Base-by-base conservation (phyloP, 2,329 filamentous ascomycete species). In the Aspergillus jensenii region DNA sequence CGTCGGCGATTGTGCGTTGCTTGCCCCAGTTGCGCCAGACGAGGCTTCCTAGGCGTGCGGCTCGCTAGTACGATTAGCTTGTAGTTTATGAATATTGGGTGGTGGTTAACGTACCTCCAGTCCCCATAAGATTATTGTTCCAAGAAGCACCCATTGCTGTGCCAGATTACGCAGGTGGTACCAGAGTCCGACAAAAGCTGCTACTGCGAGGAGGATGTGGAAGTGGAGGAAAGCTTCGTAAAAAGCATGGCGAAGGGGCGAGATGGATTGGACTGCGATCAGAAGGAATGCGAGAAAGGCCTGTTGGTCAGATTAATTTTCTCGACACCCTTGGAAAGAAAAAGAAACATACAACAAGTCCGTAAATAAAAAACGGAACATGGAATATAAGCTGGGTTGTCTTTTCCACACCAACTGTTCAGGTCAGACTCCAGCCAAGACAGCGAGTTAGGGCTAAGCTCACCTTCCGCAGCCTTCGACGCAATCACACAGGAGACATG, bases 401-500 rank as follows among this genome's bases (percentile, higher is more conserved):
- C 31, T 66, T 60, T 5, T 62, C 56, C 89, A 91, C 96, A 37
- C 85, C 45, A 6, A 19, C 54, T 58, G 50, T 59, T 50, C 52
- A 55, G 6, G n/a, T 9, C 46, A 58, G 41, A 19, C 8, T 31
- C 27, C 27, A 21, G 14, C 27, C 3, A 6, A 31, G 14, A 4
- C 33, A 25, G 8, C 9, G 35, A 17, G 17, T 41, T 25, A 48
- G 44, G 44, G 19, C n/a, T 4, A 4, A 15, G 65, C 67, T 35
- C 48, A 73, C 70, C 49, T 37, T 61, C 39, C n/a, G 58, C 58
- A 19, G 60, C 62, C 39, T 65, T 56, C 4, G 59, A 62, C 0
- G 61, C 69, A 11, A 73, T 31, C 41, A 72, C 70, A 31, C 62
- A 64, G 35, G 61, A 55, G 41, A 88, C 88, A 74, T 96, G 91